Evolutionary conservation across 331 rosid genomes (phyloP).

Genomic region (Phaseolus coccineus): DNA sequence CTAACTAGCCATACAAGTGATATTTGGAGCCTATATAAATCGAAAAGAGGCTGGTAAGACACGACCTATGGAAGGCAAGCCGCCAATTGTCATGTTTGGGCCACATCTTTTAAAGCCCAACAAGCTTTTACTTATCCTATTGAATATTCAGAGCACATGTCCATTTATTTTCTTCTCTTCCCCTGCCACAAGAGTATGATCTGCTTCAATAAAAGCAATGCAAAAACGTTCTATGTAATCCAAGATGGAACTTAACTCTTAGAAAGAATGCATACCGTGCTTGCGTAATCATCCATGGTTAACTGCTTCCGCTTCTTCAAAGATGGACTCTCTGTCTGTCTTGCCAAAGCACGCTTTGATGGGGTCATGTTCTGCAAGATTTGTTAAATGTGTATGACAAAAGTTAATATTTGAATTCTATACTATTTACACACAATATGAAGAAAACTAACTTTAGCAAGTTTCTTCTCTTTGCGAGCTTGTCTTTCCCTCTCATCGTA

Average conservation of each 20-base stretch:
- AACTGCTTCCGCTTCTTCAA: constrained; percentile 87
- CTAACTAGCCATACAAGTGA: constrained; percentile 25
- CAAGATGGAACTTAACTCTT: constrained; percentile 30
- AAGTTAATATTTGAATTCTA: neutral
- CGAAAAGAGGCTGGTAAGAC: constrained; percentile 21
- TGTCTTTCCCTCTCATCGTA: constrained; percentile 97
- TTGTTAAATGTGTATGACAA: constrained; percentile 16
- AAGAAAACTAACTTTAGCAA: constrained; percentile 77
- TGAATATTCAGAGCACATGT: neutral
- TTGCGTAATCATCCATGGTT: constrained; percentile 81
- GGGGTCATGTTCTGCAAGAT: constrained; percentile 83
- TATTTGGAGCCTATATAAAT: constrained; percentile 23
- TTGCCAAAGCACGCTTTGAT: constrained; percentile 78
- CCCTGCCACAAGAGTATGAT: constrained; percentile 62
- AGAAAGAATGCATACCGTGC: constrained; percentile 58
- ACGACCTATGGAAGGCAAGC: constrained; percentile 10
- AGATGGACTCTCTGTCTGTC: constrained; percentile 81
- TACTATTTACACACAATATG: constrained; percentile 3
- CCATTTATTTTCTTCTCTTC: constrained; percentile 70
- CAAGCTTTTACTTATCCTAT: neutral
- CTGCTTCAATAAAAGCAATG: constrained; percentile 28
- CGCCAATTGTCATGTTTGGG: constrained; percentile 24
- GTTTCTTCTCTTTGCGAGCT: constrained; percentile 99
- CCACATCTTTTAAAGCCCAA: constrained; percentile 21
- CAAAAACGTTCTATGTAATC: constrained; percentile 24